Base-by-base conservation (phyloP, 2,329 filamentous ascomycete genomes). In the Calonectria honghensis region DNA sequence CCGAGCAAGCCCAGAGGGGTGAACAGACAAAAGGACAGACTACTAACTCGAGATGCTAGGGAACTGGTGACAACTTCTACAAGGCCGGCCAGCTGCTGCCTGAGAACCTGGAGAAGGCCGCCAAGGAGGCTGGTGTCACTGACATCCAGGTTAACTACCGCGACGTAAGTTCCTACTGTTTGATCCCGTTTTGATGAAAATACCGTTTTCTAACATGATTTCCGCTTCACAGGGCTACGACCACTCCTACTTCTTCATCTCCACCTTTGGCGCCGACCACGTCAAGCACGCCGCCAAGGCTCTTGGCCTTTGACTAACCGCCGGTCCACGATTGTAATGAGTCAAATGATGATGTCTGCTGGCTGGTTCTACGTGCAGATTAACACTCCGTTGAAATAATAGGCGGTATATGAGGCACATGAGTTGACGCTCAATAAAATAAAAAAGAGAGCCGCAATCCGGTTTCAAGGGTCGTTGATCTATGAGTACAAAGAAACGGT, bases 161-260 rank as follows among this genome's bases (percentile, higher is more conserved):
- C 84, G 90, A 94, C 76, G 92, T 92, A 81, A 84, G 90, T 72
- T 31, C 24, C 24, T 67, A 37, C 20, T 37, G 14, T 1, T 1
- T 29, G 27, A 27, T 29, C 6, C 4, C 32, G 24, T 20, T 45
- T 41, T 63, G 13, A 31, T 3, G 10, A 65, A 11, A 52, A 24
- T 2, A 20, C 64, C 3, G 45, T 10, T 18, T 16, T 35, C 39
- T 41, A 13, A 64, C 59, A 32, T 7, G 31, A 5, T 10, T 27
- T 32, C 10, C 10, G 16, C 24, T 6, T 48, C 10, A 6, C 82
- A 94, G 87, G 96, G 93, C 76, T 98, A 99, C 83, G 97, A 99
- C 85, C 97, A 99, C 87, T 98, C 95, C 76, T 99, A 99, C 88
- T 99, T 93, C 87, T 98, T 98, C 86, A 97, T 99, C 89, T 93